Base-by-base conservation (phyloP, 495 filamentous ascomycete species). In the Wilcoxina mikolae region DNA sequence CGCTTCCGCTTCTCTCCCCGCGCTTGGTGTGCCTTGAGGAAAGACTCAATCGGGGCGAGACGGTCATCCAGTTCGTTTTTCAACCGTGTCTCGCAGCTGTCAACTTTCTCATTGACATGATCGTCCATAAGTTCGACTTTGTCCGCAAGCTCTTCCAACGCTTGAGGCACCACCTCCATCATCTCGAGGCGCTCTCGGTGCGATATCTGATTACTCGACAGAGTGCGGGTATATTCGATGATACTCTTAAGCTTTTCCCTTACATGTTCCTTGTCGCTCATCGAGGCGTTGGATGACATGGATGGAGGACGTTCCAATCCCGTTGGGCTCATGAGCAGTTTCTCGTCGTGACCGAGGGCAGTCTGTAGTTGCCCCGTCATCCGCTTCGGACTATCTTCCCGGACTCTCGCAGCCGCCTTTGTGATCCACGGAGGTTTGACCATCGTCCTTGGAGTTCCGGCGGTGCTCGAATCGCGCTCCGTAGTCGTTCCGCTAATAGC, bases 171-270 rank as follows among this genome's bases (percentile, higher is more conserved):
- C 0, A 53, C 58, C 46, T 64, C 61, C 18, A 64, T 48, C 1
- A 57, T 60, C 38, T 64, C 61, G 12, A 64, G 27, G 4, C 60
- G 56, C 20, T 64, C 60, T 22, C 42, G 25, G 17, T 63, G 55
- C 12, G 39, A 35, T 4, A 27, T 56, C 25, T 33, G 39, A 12
- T 54, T 26, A n/a, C 47, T 31, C 26, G 56, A 22, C 15, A 60
- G 26, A 10, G 31, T 23, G 11, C 31, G 43, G 5, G 22, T 27
- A 24, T n/a, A 15, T 15, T 60, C 41, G 25, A 53, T 7, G 17
- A 54, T 17, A n/a, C 26, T 38, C 0, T 28, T 24, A 9, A 61
- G 41, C 26, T 53, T 46, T 3, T 22, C 27, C 22, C 35, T 27
- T 51, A 58, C 11, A 4, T 55, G 54, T 3, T 45, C 27, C 3